Evolutionary conservation across 1,284 basidiomycete genomes (phyloP).

Genomic region (Wolfiporia cocos): DNA sequence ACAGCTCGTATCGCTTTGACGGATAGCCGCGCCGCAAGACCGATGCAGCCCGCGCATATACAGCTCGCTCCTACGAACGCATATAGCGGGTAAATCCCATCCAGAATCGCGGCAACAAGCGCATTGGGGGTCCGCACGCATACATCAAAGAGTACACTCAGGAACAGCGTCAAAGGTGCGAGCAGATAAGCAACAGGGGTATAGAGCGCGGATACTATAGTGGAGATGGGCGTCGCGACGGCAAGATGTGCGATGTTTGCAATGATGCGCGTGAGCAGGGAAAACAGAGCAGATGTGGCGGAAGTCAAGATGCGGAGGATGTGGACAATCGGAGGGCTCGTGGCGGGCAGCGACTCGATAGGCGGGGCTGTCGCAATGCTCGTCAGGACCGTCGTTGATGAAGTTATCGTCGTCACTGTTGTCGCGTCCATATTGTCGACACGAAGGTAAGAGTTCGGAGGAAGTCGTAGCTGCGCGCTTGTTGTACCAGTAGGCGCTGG

Average conservation of each 20-base stretch:
- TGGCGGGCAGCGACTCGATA: too few species aligned
- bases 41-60: conserved; percentile 45
- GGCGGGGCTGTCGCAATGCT: too few species aligned
- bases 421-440: too few species aligned
- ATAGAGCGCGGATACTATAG: conserved; percentile 26
- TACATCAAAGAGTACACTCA: conserved; percentile 35
- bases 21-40: conserved; percentile 34
- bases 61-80: conserved; percentile 53
- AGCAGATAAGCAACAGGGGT: conserved; percentile 40
- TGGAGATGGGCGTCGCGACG: conserved; percentile 25
- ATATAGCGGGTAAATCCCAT: conserved; percentile 54
- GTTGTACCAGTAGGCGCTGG: too few species aligned
- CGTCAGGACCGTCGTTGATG: too few species aligned
- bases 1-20: conserved; percentile 3
- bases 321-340: conserved; percentile 18
- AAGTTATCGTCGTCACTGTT: too few species aligned
- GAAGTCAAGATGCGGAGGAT: conserved; percentile 11
- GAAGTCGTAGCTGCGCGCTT: too few species aligned
- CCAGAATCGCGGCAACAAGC: conserved; percentile 31
- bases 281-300: conserved; percentile 8
- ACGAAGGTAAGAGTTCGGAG: too few species aligned
- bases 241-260: conserved; percentile 10
- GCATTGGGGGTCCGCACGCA: conserved; percentile 42
- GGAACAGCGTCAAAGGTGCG: conserved; percentile 40
- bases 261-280: conserved; percentile 9